Base-by-base conservation (phyloP, 2,329 filamentous ascomycete species). In the Botrytis aclada region DNA sequence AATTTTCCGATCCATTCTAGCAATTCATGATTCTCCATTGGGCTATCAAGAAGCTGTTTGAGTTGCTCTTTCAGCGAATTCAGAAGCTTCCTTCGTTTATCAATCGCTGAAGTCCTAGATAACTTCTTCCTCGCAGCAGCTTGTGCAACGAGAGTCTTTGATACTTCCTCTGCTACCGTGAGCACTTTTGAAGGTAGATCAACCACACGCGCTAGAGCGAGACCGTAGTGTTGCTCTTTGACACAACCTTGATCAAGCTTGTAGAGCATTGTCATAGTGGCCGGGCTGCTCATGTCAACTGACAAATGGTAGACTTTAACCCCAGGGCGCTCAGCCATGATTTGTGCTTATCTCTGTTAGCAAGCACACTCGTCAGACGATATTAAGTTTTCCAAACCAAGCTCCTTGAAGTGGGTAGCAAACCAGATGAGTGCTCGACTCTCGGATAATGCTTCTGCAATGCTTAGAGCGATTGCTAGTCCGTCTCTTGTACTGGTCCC, bases 401-500 rank as follows among this genome's bases (percentile, higher is more conserved):
- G 85, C 74, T 98, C 93, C 51, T 88, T 86, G 80, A 98, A 99
- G 80, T 99, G 97, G 0, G 96, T 98, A 2, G 92, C 94, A 82
- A 99, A 99, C 90, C 94, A 98, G 0, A 98, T 89, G 0, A 93
- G 86, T 0, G 94, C 91, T 74, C 89, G 87, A 77, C 89, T 96
- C 74, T 94, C 88, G 7, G 98, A 88, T 5, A 99, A 85, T 0
- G 93, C 93, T 83, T 98, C 96, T 0, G 95, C 92, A 79, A 98
- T 94, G 3, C 95, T 93, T 66, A 98, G 86, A 0, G 96, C 94
- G 79, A 99, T 97, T 0, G 94, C 91, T 1, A 98, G 84, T 0
- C 96, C 96, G 79, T 99, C 96, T 37, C 90, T 87, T 0, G 93
- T 95, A 80, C 93, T 96, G 0, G 96, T 99, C 1, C 94, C 95